Base-by-base conservation (phyloP, 805 yeast genomes). In the Monosporozyma servazzii region DNA sequence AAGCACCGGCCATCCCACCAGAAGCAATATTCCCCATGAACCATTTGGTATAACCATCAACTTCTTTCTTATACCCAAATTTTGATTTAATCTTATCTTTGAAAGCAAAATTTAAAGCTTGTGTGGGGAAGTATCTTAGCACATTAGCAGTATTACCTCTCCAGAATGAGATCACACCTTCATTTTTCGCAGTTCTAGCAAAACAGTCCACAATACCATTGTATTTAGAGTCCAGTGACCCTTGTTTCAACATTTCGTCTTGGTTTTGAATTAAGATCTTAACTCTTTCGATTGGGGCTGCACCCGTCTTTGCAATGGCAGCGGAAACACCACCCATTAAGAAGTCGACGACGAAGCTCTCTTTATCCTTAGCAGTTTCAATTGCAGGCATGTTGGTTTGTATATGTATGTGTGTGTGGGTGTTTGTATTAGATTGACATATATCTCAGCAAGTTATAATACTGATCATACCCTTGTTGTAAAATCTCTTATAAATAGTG, bases 71-170 rank as follows among this genome's bases (percentile, higher is more conserved):
- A 88, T 88, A 88, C 78, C 96, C 96, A 73, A 89, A 89, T 84
- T 89, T 75, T 67, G 82, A 81, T 84, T 89, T 89, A 80, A 90
- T 87, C 79, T 88, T 86, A 75, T 90, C 97, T 81, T 89, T 90
- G 91, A 89, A 90, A 69, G 97, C 97, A 70, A 89, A 90, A 86
- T 89, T 89, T 72, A 89, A 82, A 68, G 97, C 97, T 79, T 89
- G 97, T 74, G 97, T 90, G 75, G 97, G 97, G 95, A 89, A 89
- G 84, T 90, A 89, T 81, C 97, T 87, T 79, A 89, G 84, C 73
- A 89, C 97, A 78, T 89, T 89, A 69, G 97, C 97, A 62, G 96
- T 90, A 90, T 89, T 89, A 82, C 97, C 97, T 86, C 96, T 86
- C 97, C 97, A 89, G 91, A 89, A 88, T 59, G 97, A 77, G 62